These are phyloP conservation scores for Penicillium crustosum DNA, from an alignment of 2,329 filamentous ascomycete species.

Conservation along the genomic window DNA sequence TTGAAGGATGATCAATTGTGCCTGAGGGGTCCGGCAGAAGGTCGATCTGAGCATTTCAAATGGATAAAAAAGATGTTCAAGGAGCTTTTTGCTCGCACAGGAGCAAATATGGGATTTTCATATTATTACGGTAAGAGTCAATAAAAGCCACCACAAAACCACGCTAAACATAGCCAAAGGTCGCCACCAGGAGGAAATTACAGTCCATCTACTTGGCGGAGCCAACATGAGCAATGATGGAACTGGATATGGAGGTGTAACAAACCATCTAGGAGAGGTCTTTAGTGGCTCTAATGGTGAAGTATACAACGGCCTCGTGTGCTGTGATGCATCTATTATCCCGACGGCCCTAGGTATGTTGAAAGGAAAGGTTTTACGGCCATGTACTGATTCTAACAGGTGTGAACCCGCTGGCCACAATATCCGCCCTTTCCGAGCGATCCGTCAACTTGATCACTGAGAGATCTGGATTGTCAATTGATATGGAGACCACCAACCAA, in stretches of 20 bases:
- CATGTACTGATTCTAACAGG: slow-evolving; percentile 5
- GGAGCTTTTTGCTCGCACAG: slow-evolving; percentile 29
- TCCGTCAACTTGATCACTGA: slow-evolving; percentile 55
- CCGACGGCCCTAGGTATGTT: slow-evolving; percentile 56
- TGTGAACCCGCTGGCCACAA: slow-evolving; percentile 68
- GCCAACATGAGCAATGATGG: slow-evolving; percentile 63
- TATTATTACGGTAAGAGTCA: background rate
- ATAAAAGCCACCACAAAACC: background rate
- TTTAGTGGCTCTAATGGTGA: slow-evolving; percentile 55
- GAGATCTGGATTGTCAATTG: slow-evolving; percentile 47
- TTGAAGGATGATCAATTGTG: slow-evolving; percentile 55
- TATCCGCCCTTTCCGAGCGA: slow-evolving; percentile 66
- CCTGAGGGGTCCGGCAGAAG: slow-evolving; percentile 8
- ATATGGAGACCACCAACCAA: slow-evolving; percentile 26
- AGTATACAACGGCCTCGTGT: slow-evolving; percentile 58
- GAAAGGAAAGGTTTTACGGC: background rate
- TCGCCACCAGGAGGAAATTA: slow-evolving; percentile 31
- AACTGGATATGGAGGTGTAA: slow-evolving; percentile 57
- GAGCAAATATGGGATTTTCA: slow-evolving; percentile 3
- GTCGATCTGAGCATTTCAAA: slow-evolving; percentile 16
- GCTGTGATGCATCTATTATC: slow-evolving; percentile 62
- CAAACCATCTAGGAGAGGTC: slow-evolving; percentile 62
- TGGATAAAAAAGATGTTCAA: slow-evolving; percentile 29
- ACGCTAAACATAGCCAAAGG: background rate
- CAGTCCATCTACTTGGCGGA: slow-evolving; percentile 67